Evolutionary conservation across 768 basidiomycete genomes (phyloP).

Genomic region (Boletus huronensis): DNA sequence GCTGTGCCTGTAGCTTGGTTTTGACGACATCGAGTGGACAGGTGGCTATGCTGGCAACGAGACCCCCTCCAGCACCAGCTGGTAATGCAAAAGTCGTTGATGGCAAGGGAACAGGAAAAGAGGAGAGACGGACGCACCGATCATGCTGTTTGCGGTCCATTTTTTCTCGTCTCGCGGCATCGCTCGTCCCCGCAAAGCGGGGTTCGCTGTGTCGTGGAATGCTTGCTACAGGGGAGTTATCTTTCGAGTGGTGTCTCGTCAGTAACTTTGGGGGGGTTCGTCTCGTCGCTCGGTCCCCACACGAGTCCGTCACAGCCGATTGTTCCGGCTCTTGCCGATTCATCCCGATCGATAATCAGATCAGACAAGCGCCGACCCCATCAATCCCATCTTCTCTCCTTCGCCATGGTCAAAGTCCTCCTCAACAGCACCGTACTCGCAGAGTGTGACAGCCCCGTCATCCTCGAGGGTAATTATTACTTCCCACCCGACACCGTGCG

Average conservation of each 20-base stretch:
- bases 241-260: background rate
- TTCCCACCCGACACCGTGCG: slow-evolving; percentile 60
- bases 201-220: slow-evolving; percentile 21
- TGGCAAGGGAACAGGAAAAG: background rate
- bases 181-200: slow-evolving; percentile 62
- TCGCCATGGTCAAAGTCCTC: slow-evolving; percentile 45
- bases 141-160: slow-evolving; percentile 80
- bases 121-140: slow-evolving; percentile 48
- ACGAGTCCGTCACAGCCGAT: slow-evolving; percentile 1
- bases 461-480: slow-evolving; percentile 70
- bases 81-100: background rate
- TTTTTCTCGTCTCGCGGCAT: slow-evolving; percentile 57
- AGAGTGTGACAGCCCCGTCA: slow-evolving; percentile 49
- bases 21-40: slow-evolving; percentile 98
- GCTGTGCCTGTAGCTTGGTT: slow-evolving; percentile 96
- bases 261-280: background rate
- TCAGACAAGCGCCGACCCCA: background rate
- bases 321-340: slow-evolving; percentile 20
- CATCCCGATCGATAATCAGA: slow-evolving; percentile 3
- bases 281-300: background rate
- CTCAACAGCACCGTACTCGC: slow-evolving; percentile 54
- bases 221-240: background rate
- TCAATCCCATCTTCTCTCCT: background rate
- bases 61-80: slow-evolving; percentile 95
- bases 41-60: slow-evolving; percentile 89